A percentile compares a stretch with the other conserved stretches of the same genome.
Evolutionary conservation across 169 alveolate species (phyloP).

Genomic region (Cryptosporidium andersoni): DNA sequence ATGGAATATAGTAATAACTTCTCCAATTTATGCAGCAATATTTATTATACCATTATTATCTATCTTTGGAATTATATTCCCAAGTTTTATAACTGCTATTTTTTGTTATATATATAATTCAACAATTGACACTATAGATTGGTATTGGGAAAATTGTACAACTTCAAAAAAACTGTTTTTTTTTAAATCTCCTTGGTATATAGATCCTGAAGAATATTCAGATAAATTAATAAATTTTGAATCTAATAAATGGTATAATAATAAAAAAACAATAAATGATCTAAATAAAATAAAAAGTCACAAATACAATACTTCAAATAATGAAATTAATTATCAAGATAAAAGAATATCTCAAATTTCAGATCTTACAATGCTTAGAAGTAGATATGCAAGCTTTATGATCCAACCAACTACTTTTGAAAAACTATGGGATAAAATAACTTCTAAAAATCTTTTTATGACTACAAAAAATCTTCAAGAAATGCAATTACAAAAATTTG

Average conservation of each 20-base stretch:
- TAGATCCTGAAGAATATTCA: conserved; percentile 13
- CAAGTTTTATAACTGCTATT: conserved; percentile 37
- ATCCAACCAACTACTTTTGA: conserved; percentile 59
- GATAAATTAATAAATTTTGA: background rate
- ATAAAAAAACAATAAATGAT: background rate
- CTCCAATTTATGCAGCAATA: conserved; percentile 14
- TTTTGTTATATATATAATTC: conserved; percentile 60
- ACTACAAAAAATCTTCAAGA: conserved; percentile 27
- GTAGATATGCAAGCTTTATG: conserved; percentile 52
- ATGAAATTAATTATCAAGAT: background rate
- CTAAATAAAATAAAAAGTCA: conserved; percentile 1
- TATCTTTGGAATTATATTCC: conserved; percentile 53
- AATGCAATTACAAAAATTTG: conserved; percentile 37
- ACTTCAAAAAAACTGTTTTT: background rate
- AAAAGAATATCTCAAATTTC: conserved; percentile 5
- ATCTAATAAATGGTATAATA: background rate
- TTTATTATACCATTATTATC: conserved; percentile 33
- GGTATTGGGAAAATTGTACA: conserved; percentile 67
- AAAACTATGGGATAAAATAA: conserved; percentile 13
- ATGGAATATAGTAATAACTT: conserved; percentile 11
- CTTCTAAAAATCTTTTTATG: conserved; percentile 28
- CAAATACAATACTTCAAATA: background rate
- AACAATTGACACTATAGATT: conserved; percentile 64
- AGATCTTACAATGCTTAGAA: conserved; percentile 32
- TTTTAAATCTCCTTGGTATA: conserved; percentile 44